Evolutionary conservation across 1,284 basidiomycete species (phyloP).

Genomic region (Volvariella surrecta): DNA sequence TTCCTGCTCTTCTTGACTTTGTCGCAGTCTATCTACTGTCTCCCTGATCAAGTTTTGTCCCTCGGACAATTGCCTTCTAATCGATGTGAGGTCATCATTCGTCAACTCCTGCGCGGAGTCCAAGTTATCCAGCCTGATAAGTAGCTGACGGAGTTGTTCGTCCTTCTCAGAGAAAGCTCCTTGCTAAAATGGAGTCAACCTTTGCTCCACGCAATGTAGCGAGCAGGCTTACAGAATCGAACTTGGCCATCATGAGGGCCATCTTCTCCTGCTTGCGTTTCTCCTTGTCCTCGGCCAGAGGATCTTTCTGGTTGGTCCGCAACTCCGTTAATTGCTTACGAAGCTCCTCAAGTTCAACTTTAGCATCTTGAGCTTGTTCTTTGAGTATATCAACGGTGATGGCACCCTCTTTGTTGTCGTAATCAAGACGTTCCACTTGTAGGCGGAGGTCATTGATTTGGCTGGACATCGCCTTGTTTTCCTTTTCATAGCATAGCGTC

Average conservation of each 20-base stretch:
- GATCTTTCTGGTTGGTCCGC: constrained; percentile 78
- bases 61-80: constrained; percentile 86
- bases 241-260: constrained; percentile 99
- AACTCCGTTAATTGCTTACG: constrained; percentile 76
- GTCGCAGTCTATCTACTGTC: constrained; percentile 82
- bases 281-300: constrained; percentile 91
- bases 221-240: constrained; percentile 69
- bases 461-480: constrained; percentile 86
- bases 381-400: constrained; percentile 97
- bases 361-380: constrained; percentile 89
- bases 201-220: constrained; percentile 2
- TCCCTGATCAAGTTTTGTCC: constrained; percentile 83
- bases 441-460: constrained; percentile 90
- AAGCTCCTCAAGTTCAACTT: constrained; percentile 86
- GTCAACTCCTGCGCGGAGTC: constrained; percentile 59
- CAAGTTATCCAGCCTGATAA: constrained; percentile 76
- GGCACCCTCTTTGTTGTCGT: constrained; percentile 91
- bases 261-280: constrained; percentile 99
- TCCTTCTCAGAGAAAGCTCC: constrained; percentile 91
- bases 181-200: constrained; percentile 39
- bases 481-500: constrained; percentile 34
- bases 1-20: constrained; percentile 90
- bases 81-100: constrained; percentile 69
- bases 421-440: constrained; percentile 87
- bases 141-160: constrained; percentile 78